Evolutionary conservation across 148 eudicot species (phyloP).

Genomic region (Rheum nobile): DNA sequence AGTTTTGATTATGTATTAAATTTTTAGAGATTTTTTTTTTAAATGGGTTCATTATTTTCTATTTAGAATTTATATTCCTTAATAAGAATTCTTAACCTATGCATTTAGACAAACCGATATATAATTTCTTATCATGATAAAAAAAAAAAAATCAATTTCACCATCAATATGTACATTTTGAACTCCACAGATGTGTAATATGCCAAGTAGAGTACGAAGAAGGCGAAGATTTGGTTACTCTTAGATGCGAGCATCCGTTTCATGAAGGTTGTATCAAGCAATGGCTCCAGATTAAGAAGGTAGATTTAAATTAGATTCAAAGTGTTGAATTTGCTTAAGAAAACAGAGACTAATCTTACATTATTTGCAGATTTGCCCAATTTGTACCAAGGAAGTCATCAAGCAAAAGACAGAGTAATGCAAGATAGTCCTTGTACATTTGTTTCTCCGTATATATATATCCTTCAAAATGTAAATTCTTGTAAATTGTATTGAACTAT

Average conservation of each 20-base stretch:
- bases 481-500: background rate
- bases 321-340: background rate
- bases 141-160: background rate
- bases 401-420: slow-evolving; percentile 6
- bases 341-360: background rate
- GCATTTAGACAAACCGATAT: too few species aligned
- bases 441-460: background rate
- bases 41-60: too few species aligned
- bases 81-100: too few species aligned
- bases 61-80: too few species aligned
- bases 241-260: slow-evolving; percentile 44
- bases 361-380: slow-evolving; percentile 43
- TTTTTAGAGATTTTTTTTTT: too few species aligned
- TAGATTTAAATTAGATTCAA: slow-evolving; percentile 1
- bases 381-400: slow-evolving; percentile 31
- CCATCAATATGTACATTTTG: background rate
- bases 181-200: slow-evolving; percentile 39
- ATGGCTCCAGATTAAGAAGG: slow-evolving; percentile 64
- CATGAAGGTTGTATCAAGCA: slow-evolving; percentile 39
- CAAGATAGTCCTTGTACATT: background rate
- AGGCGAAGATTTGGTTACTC: slow-evolving; percentile 32
- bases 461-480: background rate
- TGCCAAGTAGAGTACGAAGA: slow-evolving; percentile 54
- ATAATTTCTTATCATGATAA: background rate
- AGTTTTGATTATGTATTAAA: too few species aligned